Base-by-base conservation (phyloP, 805 yeast species). In the Monosporozyma aerobia region DNA sequence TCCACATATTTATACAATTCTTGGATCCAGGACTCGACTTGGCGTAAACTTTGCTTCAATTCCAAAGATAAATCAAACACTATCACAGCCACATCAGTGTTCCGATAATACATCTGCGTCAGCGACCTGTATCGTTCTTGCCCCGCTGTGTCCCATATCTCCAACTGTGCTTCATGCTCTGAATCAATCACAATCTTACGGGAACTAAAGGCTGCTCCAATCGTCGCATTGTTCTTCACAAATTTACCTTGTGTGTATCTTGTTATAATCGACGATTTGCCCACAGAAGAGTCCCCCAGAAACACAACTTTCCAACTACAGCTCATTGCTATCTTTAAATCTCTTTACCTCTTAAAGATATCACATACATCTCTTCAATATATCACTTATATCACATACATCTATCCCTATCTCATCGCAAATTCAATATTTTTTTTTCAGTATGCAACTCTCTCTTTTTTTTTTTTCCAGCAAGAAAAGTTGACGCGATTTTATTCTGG, bases 61-160 rank as follows among this genome's bases (percentile, higher is more conserved):
- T 90, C 11, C 11, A 19, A 40, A 3, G 45, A 83, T 51, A 86
- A 80, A 64, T 86, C 95, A 63, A 81, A 86, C 2, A 85, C 92
- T 16, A 87, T 84, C 43, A 86, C 69, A 0, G 95, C 94, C 37
- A 88, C 85, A 66, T 86, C 85, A 29, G 90, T 86, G 62, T 84
- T 84, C 59, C 95, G 68, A 66, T 86, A 86, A 69, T 86, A 86
- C 90, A 86, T 86, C 32, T 92, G 90, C 3, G 92, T 87, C 57
- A 86, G 71, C 0, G 88, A 81, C 56, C 85, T 77, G 62, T 85
- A 86, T 52, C 95, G 70, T 61, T 86, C 94, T 65, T 86, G 94
- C 6, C 95, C 94, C 0, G 92, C 90, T 2, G 92, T 85, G 63
- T 86, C 95, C 95, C 94, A 86, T 50, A 86, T 84, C 63, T 86